Conservation (phyloP, 257 asterid species). For the Anisodus acutangulus region DNA sequence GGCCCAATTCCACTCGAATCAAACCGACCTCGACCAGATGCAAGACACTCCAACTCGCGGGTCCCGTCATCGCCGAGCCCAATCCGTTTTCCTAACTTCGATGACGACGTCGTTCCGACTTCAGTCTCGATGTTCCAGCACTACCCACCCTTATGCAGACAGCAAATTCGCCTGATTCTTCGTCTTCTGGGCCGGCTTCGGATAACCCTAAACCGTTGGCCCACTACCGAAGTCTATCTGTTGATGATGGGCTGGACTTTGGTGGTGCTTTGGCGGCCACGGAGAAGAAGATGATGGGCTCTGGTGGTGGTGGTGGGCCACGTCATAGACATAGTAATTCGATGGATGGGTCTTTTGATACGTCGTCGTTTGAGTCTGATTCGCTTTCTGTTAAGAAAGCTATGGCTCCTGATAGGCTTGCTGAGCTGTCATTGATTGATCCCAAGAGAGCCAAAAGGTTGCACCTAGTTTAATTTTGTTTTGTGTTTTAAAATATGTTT, state of each 20-base stretch:
- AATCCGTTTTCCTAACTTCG: conserved; percentile 79
- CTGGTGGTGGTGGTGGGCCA: conserved; percentile 32
- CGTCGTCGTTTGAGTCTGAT: conserved; percentile 64
- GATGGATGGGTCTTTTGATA: conserved; percentile 73
- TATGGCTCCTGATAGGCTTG: conserved; percentile 67
- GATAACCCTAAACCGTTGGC: conserved; percentile 26
- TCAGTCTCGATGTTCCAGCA: conserved; percentile 36
- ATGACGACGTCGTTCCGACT: conserved; percentile 48
- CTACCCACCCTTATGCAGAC: conserved; percentile 42
- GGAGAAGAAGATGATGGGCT: conserved; percentile 34
- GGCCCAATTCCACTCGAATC: conserved; percentile 44
- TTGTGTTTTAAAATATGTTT: neutral
- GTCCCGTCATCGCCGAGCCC: conserved; percentile 83
- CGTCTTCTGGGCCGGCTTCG: conserved; percentile 37
- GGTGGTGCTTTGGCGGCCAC: conserved; percentile 42
- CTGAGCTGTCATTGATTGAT: conserved; percentile 83
- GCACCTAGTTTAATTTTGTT: conserved; percentile 10
- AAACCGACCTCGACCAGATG: conserved; percentile 75
- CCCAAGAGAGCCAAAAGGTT: conserved; percentile 97
- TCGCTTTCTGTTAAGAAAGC: conserved; percentile 63
- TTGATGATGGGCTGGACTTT: conserved; percentile 74
- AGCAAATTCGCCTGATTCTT: conserved; percentile 39
- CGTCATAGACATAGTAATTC: conserved; percentile 76
- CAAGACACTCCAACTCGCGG: conserved; percentile 71
- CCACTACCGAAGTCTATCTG: conserved; percentile 79